A percentile compares a stretch with the other conserved stretches of the same genome.
phyloP scores from a whole-genome alignment of 2,329 filamentous ascomycete species.

The Pseudogymnoascus sp. region DNA sequence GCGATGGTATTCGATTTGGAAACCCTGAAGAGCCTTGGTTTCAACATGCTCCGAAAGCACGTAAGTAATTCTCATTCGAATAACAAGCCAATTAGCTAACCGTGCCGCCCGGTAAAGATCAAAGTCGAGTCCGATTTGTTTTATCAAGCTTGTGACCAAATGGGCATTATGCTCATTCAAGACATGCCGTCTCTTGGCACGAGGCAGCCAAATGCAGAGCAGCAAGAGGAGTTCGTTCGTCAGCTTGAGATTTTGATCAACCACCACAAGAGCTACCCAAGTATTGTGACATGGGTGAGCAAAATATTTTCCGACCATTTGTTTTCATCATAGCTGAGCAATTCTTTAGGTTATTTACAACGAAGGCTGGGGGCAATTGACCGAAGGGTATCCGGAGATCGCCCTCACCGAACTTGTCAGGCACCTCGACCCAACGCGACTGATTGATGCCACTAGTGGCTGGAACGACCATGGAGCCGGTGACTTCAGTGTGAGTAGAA shows the following conservation, averaged over 20 bases:
- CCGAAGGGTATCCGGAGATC: constrained; percentile 46
- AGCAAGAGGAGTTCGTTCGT: constrained; percentile 58
- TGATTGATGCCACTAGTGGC: constrained; percentile 56
- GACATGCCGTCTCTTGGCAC: constrained; percentile 60
- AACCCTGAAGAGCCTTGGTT: constrained; percentile 56
- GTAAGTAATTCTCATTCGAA: constrained; percentile 33
- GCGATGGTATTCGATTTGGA: constrained; percentile 62
- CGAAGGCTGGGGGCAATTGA: constrained; percentile 62
- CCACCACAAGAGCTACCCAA: constrained; percentile 40
- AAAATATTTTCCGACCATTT: neutral
- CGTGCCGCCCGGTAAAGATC: constrained; percentile 36
- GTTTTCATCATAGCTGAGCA: neutral
- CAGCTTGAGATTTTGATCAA: constrained; percentile 46
- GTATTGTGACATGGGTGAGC: constrained; percentile 56
- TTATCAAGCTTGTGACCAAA: constrained; percentile 59
- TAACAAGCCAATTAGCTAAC: constrained; percentile 4
- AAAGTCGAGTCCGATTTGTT: constrained; percentile 62
- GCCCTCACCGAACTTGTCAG: constrained; percentile 48
- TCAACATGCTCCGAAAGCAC: constrained; percentile 67
- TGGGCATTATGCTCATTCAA: constrained; percentile 57
- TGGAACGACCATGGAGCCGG: constrained; percentile 64
- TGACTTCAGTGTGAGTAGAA: constrained; percentile 43
- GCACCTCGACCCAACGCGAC: constrained; percentile 53
- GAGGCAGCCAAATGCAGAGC: constrained; percentile 33
- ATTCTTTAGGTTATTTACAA: constrained; percentile 56